Evolutionary conservation across 1,284 basidiomycete genomes (phyloP), one percentile per base, ranked within the genome.

Genomic region (Sphaerobolus stellatus): DNA sequence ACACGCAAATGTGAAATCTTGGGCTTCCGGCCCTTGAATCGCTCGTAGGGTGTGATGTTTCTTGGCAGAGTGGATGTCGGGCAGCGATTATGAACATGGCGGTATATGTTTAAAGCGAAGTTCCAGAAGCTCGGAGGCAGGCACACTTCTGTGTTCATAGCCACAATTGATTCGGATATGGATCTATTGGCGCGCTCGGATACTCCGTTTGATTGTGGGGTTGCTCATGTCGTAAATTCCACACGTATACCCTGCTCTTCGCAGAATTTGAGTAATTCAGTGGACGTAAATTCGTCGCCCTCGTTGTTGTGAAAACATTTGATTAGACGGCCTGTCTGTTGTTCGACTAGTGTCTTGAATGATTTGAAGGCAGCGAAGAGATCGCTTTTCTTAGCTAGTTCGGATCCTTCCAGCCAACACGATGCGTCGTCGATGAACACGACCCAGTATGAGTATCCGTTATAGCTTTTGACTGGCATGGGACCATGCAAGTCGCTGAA

Each of bases 401-500:
- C 45, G 14, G 58, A 48, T 14, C 59, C 58, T 29, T 51, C 53
- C 14, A 56, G 45, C n/a, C 56, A 48, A 3, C 59, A 44, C n/a
- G 58, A 54, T 52, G 43, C 58, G 49, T 73, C 65, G 57, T 74
- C 67, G 48, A 72, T 69, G 56, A 72, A 70, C 1, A 64, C 65
- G n/a, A 71, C 59, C 64, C 65, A 68, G 58, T 72, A 74, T 5
- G 56, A 59, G 44, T 62, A 64, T 4, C 70, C 71, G 27, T 58
- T 52, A 16, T 34, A 53, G 24, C 65, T 64, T n/a, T 40, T 43
- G 18, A 62, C 57, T 14, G 62, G 60, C 13, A 71, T 50, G 30
- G 63, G 70, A 41, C 69, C 69, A 56, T 70, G 63, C 7, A 75
- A 55, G 54, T 75, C 73, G 33, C 65, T 59, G 59, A 72, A 72